phyloP scores from a whole-genome alignment of 1,284 basidiomycete genomes.

The Ceratorhiza oryzae-sativae region DNA sequence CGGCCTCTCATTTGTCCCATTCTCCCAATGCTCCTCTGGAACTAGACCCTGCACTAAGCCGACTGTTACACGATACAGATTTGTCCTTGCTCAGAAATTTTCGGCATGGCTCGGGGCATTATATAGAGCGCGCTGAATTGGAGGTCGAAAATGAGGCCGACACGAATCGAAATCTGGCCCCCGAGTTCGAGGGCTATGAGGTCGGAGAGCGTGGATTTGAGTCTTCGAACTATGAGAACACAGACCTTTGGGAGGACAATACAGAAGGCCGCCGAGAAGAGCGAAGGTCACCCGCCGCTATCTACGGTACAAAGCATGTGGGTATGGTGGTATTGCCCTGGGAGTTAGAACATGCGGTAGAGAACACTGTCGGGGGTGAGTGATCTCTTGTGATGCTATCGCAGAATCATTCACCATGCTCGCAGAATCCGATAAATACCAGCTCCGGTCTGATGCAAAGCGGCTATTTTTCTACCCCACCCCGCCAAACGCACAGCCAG shows the following conservation, averaged over 20 bases:
- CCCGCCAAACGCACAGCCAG: constrained; percentile 44
- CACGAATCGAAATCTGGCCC: constrained; percentile 18
- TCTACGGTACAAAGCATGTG: constrained; percentile 74
- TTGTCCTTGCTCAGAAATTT: constrained; percentile 39
- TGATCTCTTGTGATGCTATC: constrained; percentile 52
- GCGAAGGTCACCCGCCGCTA: constrained; percentile 80
- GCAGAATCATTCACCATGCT: constrained; percentile 52
- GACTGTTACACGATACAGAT: constrained; percentile 41
- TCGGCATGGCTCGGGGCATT: constrained; percentile 35
- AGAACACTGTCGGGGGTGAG: constrained; percentile 49
- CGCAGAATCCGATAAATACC: constrained; percentile 67
- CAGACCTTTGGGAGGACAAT: constrained; percentile 49
- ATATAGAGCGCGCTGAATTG: constrained; percentile 26
- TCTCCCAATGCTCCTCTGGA: constrained; percentile 38
- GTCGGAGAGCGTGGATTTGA: constrained; percentile 13
- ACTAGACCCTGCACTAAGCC: constrained; percentile 42
- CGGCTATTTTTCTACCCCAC: constrained; percentile 62
- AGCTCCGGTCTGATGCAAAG: constrained; percentile 71
- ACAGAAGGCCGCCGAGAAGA: constrained; percentile 50
- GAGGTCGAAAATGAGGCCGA: constrained; percentile 20
- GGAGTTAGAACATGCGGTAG: constrained; percentile 59
- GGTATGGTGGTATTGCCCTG: constrained; percentile 73
- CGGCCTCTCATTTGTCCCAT: constrained; percentile 14
- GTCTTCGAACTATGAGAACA: not conserved
- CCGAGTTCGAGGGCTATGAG: constrained; percentile 39